Conservation (phyloP, 495 filamentous ascomycete species). For the Penicillium silybi region DNA sequence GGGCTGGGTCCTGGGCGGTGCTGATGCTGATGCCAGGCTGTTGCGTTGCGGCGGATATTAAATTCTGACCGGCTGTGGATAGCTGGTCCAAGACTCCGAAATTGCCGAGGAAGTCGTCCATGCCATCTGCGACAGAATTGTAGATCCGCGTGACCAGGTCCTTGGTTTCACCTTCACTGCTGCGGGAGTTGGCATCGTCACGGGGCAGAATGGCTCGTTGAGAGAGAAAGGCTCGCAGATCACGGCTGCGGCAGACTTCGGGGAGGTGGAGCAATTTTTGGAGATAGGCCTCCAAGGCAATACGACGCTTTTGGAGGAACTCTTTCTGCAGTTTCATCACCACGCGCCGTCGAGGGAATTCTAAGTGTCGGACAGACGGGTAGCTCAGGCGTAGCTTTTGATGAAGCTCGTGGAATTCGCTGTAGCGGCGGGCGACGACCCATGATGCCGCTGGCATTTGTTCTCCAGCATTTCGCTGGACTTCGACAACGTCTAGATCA, state of each 20-base stretch:
- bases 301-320: constrained; percentile 83
- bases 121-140: constrained; percentile 92
- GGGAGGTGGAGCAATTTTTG: constrained; percentile 78
- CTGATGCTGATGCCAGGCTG: constrained; percentile 61
- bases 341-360: constrained; percentile 87
- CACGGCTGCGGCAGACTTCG: constrained; percentile 89
- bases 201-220: constrained; percentile 71
- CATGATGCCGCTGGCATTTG: constrained; percentile 83
- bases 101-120: constrained; percentile 96
- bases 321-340: constrained; percentile 96
- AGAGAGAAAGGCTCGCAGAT: constrained; percentile 89
- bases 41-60: constrained; percentile 81
- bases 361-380: constrained; percentile 78
- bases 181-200: constrained; percentile 52
- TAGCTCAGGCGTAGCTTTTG: constrained; percentile 81
- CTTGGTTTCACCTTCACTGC: constrained; percentile 58
- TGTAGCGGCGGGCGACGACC: constrained; percentile 80
- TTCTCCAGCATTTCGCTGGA: constrained; percentile 82
- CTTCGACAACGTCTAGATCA: constrained; percentile 72
- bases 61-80: constrained; percentile 85
- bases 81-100: constrained; percentile 94
- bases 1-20: constrained; percentile 29
- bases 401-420: constrained; percentile 94
- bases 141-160: constrained; percentile 94
- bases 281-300: constrained; percentile 81